Percentiles rank a stretch among this genome's conserved stretches.
These are phyloP conservation scores for Phaeosphaeria sp. DNA, from an alignment of 2,329 filamentous ascomycete genomes.

Conservation along the genomic window DNA sequence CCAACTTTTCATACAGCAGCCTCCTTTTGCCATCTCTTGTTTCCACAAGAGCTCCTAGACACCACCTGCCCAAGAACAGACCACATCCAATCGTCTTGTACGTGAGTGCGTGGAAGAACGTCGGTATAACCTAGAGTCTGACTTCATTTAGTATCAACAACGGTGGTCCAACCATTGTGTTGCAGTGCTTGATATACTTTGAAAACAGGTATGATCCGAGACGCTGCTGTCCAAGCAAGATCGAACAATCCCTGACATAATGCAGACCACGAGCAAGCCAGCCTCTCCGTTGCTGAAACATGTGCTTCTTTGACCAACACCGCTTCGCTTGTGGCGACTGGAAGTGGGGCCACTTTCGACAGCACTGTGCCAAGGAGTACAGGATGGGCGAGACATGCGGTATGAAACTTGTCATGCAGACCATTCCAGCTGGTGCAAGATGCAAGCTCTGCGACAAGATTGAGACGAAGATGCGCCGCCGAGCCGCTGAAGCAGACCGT, in stretches of 20 bases:
- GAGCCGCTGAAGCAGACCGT: constrained; percentile 75
- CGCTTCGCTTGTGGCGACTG: constrained; percentile 86
- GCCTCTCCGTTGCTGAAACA: constrained; percentile 54
- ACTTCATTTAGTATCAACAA: constrained; percentile 27
- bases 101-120: constrained; percentile 28
- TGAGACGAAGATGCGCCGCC: constrained; percentile 80
- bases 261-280: constrained; percentile 32
- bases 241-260: constrained; percentile 36
- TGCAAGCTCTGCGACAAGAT: constrained; percentile 91
- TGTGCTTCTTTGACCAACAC: constrained; percentile 97
- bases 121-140: constrained; percentile 37
- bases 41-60: constrained; percentile 13
- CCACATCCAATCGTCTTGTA: constrained; percentile 45
- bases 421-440: constrained; percentile 65
- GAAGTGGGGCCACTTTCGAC: constrained; percentile 92
- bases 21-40: constrained; percentile 31
- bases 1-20: constrained; percentile 39
- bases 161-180: constrained; percentile 31
- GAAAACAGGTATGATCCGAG: constrained; percentile 38
- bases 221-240: constrained; percentile 37
- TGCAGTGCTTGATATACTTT: constrained; percentile 26
- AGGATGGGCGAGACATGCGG: constrained; percentile 96
- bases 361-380: constrained; percentile 94
- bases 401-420: constrained; percentile 85
- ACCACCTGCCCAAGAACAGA: constrained; percentile 14